These are phyloP conservation scores for Patellifolia procumbens DNA, from an alignment of 179 eudicot species.

Conservation along the genomic window DNA sequence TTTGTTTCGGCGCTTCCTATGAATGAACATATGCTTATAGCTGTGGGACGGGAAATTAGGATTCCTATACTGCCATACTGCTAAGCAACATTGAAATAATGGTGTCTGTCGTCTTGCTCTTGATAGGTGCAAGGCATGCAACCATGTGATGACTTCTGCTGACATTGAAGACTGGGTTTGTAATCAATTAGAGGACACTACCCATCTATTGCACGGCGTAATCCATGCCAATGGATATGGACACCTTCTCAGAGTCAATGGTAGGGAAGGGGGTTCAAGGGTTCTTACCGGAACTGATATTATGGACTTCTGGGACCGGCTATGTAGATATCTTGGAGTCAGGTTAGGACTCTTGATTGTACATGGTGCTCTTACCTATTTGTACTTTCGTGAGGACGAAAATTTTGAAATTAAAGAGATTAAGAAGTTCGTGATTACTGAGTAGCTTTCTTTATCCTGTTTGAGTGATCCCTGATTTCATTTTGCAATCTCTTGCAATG, in stretches of 20 bases:
- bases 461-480: background rate
- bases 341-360: conserved; percentile 61
- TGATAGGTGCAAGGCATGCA: conserved; percentile 78
- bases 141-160: conserved; percentile 66
- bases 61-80: background rate
- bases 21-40: background rate
- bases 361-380: conserved; percentile 33
- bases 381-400: conserved; percentile 29
- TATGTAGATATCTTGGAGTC: conserved; percentile 82
- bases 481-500: background rate
- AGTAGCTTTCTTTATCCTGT: background rate
- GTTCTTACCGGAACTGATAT: conserved; percentile 79
- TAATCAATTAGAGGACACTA: conserved; percentile 77
- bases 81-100: background rate
- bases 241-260: conserved; percentile 89
- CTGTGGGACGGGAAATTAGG: background rate
- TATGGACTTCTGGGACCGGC: conserved; percentile 95
- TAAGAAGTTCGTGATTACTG: background rate
- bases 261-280: conserved; percentile 89
- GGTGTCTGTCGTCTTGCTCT: background rate
- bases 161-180: conserved; percentile 87
- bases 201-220: conserved; percentile 81
- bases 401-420: background rate
- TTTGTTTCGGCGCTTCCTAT: background rate
- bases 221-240: conserved; percentile 90